Evolutionary conservation across 768 basidiomycete species (phyloP).

Genomic region (Sarcodon sp.): DNA sequence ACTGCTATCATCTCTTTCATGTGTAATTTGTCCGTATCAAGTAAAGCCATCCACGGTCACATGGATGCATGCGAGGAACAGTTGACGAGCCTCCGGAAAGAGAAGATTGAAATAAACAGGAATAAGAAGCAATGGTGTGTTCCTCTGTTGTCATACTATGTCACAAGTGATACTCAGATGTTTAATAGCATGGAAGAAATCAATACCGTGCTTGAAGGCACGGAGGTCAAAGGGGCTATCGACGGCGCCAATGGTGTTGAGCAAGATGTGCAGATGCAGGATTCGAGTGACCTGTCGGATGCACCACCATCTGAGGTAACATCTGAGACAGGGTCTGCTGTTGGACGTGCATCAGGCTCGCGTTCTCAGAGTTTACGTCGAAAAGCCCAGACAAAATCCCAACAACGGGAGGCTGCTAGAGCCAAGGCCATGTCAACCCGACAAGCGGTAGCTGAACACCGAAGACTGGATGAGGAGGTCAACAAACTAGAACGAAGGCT

Average conservation of each 20-base stretch:
- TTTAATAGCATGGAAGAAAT: conserved; percentile 58
- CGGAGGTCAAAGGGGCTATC: conserved; percentile 29
- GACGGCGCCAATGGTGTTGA: conserved; percentile 25
- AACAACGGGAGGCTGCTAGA: conserved; percentile 64
- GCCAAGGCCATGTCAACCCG: conserved; percentile 70
- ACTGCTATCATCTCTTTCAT: conserved; percentile 81
- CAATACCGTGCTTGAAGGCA: conserved; percentile 44
- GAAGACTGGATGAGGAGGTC: conserved; percentile 79
- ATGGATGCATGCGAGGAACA: conserved; percentile 88
- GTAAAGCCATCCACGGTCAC: conserved; percentile 76
- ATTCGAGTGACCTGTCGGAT: conserved; percentile 66
- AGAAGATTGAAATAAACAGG: conserved; percentile 91
- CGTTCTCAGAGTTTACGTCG: conserved; percentile 27
- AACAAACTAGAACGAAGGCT: conserved; percentile 70
- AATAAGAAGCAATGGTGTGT: conserved; percentile 81
- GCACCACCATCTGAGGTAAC: conserved; percentile 46
- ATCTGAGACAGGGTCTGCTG: conserved; percentile 43
- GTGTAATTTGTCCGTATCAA: conserved; percentile 81
- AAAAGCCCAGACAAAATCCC: conserved; percentile 42
- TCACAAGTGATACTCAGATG: conserved; percentile 4
- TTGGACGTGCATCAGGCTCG: conserved; percentile 12
- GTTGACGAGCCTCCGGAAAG: conserved; percentile 86
- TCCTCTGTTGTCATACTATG: not conserved
- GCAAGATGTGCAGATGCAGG: conserved; percentile 49
- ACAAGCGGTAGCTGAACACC: conserved; percentile 72